phyloP scores from a whole-genome alignment of 2,329 filamentous ascomycete species.

The Ilyonectria destructans region DNA sequence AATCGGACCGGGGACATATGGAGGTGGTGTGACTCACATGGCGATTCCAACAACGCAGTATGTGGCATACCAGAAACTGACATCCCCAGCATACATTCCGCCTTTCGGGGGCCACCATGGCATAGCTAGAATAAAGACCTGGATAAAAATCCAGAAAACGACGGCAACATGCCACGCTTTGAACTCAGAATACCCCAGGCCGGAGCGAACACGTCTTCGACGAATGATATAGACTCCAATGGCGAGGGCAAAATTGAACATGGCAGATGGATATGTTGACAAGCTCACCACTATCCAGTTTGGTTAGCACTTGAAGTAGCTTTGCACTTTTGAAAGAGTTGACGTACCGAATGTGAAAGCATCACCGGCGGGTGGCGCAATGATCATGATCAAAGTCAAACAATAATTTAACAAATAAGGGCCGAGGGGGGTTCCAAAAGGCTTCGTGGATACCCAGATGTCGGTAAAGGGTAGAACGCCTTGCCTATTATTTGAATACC shows the following conservation, averaged over 20 bases:
- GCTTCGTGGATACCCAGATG: conserved; percentile 75
- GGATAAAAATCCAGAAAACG: conserved; percentile 72
- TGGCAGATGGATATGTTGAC: conserved; percentile 69
- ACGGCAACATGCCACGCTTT: conserved; percentile 72
- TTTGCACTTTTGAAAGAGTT: neutral
- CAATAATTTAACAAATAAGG: conserved; percentile 72
- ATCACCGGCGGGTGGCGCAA: conserved; percentile 74
- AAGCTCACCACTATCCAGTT: conserved; percentile 69
- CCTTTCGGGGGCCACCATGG: conserved; percentile 80
- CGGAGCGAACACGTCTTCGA: conserved; percentile 66
- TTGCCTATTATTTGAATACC: conserved; percentile 57
- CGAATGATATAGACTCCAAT: conserved; percentile 73
- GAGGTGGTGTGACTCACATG: conserved; percentile 65
- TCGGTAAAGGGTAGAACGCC: conserved; percentile 72
- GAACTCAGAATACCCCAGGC: conserved; percentile 67
- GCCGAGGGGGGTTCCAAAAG: conserved; percentile 75
- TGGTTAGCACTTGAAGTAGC: neutral
- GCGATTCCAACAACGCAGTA: conserved; percentile 77
- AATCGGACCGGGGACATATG: rapidly evolving
- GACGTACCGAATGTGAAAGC: conserved; percentile 73
- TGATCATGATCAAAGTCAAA: conserved; percentile 72
- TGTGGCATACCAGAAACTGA: conserved; percentile 83
- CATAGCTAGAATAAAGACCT: conserved; percentile 77
- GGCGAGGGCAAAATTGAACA: conserved; percentile 72
- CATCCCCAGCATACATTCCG: conserved; percentile 74